Evolutionary conservation across 2,329 filamentous ascomycete genomes (phyloP).

Genomic region (Cercospora sp.): DNA sequence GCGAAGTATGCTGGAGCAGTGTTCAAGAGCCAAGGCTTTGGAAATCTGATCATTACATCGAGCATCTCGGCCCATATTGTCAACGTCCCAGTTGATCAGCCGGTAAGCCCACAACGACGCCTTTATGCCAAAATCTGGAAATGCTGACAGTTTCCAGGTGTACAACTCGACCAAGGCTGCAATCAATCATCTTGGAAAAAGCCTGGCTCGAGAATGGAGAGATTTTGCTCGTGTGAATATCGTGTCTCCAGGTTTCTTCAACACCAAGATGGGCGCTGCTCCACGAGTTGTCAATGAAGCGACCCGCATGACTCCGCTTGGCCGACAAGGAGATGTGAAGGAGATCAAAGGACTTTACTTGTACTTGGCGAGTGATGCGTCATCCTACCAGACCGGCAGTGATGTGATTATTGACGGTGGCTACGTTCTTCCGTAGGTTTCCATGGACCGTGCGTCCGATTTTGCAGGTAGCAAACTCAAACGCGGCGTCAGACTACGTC

Average conservation of each 20-base stretch:
- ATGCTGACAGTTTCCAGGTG: constrained; percentile 32
- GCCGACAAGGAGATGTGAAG: constrained; percentile 40
- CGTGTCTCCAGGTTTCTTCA: constrained; percentile 57
- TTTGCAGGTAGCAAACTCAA: too few species aligned
- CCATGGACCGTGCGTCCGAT: neutral
- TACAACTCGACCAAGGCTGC: constrained; percentile 60
- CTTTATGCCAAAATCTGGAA: too few species aligned
- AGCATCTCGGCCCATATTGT: constrained; percentile 40
- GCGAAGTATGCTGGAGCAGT: constrained; percentile 45
- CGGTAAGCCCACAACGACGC: too few species aligned
- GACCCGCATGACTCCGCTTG: constrained; percentile 52
- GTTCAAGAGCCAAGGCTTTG: constrained; percentile 47
- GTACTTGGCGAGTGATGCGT: constrained; percentile 40
- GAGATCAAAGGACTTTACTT: constrained; percentile 40
- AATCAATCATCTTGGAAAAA: constrained; percentile 58
- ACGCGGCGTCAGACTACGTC: too few species aligned
- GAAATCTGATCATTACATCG: constrained; percentile 53
- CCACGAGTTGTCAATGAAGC: constrained; percentile 49
- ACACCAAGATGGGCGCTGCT: constrained; percentile 56
- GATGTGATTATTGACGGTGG: constrained; percentile 40
- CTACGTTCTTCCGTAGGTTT: constrained; percentile 36
- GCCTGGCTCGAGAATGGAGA: constrained; percentile 57
- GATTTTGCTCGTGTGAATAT: constrained; percentile 59
- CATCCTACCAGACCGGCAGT: constrained; percentile 36
- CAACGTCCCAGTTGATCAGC: constrained; percentile 54